Evolutionary conservation across 805 yeast species (phyloP).

Genomic region (Limtongia smithiae): DNA sequence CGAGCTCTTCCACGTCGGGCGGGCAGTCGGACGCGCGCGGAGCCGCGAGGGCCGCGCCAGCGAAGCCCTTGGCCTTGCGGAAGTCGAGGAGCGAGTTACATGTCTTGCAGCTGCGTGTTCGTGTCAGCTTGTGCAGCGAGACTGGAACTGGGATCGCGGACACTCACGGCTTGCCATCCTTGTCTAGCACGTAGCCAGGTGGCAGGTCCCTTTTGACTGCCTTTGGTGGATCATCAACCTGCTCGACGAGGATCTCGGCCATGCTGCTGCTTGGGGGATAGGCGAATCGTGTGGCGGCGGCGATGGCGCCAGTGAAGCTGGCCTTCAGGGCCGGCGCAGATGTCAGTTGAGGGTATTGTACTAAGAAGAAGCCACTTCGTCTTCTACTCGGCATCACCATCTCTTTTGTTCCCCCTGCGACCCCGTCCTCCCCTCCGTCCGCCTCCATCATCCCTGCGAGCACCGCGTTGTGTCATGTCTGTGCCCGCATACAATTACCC

Average conservation of each 20-base stretch:
- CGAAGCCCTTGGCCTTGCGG: constrained; percentile 50
- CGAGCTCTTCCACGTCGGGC: constrained; percentile 78
- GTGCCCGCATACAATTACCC: constrained; percentile 10
- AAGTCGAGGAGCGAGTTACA: constrained; percentile 83
- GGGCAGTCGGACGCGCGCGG: constrained; percentile 55
- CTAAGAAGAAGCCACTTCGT: background rate
- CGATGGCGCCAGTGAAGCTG: no score
- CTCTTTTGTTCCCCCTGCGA: constrained; percentile 1
- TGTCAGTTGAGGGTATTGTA: constrained; percentile 9
- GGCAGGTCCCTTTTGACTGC: constrained; percentile 12
- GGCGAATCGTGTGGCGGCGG: constrained; percentile 1
- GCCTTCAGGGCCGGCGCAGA: no score
- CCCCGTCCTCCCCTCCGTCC: constrained; percentile 3
- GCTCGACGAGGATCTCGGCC: constrained; percentile 24
- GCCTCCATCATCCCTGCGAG: background rate
- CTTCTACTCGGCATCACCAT: background rate
- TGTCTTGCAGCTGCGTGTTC: constrained; percentile 64
- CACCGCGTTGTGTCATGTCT: background rate
- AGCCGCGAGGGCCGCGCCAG: constrained; percentile 30
- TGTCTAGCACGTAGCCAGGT: constrained; percentile 53
- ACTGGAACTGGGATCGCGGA: background rate
- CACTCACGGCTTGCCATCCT: constrained; percentile 90
- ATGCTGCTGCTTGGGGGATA: background rate
- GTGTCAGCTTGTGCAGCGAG: background rate
- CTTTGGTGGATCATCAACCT: constrained; percentile 10